Conservation (phyloP, 2,329 filamentous ascomycete species). For the Microcyclosporella mali region DNA sequence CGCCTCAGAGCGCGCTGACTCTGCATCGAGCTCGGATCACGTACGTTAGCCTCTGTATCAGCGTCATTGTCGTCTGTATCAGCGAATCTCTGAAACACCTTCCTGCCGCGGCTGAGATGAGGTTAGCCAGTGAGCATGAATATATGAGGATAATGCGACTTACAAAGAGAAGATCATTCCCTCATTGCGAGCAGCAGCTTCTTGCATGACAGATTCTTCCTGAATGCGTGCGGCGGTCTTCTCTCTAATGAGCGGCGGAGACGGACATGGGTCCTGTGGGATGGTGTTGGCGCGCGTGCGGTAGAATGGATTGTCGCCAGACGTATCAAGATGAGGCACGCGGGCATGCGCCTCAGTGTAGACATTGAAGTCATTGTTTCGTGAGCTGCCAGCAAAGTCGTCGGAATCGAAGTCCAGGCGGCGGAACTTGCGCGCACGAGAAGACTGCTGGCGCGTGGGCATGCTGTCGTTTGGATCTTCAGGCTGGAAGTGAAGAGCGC, state of each 20-base stretch:
- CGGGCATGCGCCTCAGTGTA: conserved; percentile 75
- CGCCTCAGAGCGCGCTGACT: conserved; percentile 29
- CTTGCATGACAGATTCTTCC: conserved; percentile 50
- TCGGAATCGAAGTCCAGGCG: conserved; percentile 52
- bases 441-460: conserved; percentile 41
- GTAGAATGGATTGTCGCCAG: conserved; percentile 66
- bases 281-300: conserved; percentile 29
- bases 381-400: conserved; percentile 35
- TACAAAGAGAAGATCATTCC: conserved; percentile 74
- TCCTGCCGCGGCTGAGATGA: conserved; percentile 64
- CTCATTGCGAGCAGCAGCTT: conserved; percentile 59
- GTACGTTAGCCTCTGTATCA: conserved; percentile 24
- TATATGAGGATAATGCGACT: conserved; percentile 37
- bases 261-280: conserved; percentile 6
- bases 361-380: conserved; percentile 52
- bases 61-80: conserved; percentile 23
- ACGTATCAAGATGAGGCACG: conserved; percentile 61
- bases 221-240: conserved; percentile 53
- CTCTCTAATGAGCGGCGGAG: conserved; percentile 6
- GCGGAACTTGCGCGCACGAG: conserved; percentile 34
- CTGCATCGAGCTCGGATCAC: conserved; percentile 26
- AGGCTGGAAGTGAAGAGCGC: conserved; percentile 50
- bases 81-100: conserved; percentile 64
- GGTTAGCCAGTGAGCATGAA: conserved; percentile 21
- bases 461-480: conserved; percentile 53